Percentiles rank a stretch among this genome's conserved stretches.
phyloP scores from a whole-genome alignment of 257 asterid genomes.

The Gentiana macrophylla region DNA sequence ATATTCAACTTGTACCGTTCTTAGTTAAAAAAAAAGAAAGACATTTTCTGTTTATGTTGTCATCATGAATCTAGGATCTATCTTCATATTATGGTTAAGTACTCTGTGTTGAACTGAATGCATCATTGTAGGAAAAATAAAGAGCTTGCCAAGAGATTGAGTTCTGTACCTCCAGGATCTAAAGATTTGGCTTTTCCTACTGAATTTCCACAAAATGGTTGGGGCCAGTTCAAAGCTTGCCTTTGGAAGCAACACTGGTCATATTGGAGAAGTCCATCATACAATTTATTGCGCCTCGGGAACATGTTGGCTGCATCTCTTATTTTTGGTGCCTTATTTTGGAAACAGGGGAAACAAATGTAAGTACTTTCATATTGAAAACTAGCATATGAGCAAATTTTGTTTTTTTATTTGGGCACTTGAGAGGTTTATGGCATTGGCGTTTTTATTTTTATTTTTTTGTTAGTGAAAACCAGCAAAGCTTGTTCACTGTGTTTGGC shows the following conservation, averaged over 20 bases:
- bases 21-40: too few species aligned
- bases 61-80: too few species aligned
- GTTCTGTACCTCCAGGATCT: slow-evolving; percentile 10
- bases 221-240: slow-evolving; percentile 20
- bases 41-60: too few species aligned
- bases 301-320: slow-evolving; percentile 9
- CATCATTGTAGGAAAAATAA: slow-evolving; percentile 9
- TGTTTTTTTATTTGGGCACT: too few species aligned
- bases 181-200: slow-evolving; percentile 18
- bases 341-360: slow-evolving; percentile 18
- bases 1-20: too few species aligned
- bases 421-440: too few species aligned
- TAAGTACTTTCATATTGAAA: background rate
- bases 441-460: background rate
- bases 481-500: slow-evolving; percentile 36
- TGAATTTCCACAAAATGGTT: slow-evolving; percentile 15
- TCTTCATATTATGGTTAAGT: too few species aligned
- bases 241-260: slow-evolving; percentile 20
- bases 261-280: slow-evolving; percentile 30
- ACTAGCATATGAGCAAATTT: background rate
- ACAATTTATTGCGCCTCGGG: slow-evolving; percentile 17
- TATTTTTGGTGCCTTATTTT: slow-evolving; percentile 13
- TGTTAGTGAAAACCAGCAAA: slow-evolving; percentile 37
- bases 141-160: slow-evolving; percentile 8
- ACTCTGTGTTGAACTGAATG: too few species aligned